Percentiles rank a stretch among this genome's conserved stretches.
These are phyloP conservation scores for Haplographium delicatum DNA, from an alignment of 495 filamentous ascomycete species.

Conservation along the genomic window DNA sequence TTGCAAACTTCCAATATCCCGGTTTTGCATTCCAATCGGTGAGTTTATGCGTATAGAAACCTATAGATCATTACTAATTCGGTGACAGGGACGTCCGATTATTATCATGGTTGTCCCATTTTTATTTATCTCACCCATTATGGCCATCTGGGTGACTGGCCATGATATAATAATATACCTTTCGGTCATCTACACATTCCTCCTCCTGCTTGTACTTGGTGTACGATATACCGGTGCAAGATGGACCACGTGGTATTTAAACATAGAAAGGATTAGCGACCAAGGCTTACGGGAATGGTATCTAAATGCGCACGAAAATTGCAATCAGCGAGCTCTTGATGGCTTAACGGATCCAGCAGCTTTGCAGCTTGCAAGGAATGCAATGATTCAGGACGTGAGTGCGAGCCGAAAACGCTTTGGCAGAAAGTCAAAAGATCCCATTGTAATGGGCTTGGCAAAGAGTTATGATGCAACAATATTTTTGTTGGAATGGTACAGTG, in stretches of 20 bases:
- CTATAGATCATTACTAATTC: too few relatives aligned
- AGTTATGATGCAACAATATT: conserved; percentile 54
- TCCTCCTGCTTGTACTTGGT: conserved; percentile 36
- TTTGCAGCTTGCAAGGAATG: conserved; percentile 40
- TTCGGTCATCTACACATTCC: conserved; percentile 39
- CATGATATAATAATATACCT: conserved; percentile 43
- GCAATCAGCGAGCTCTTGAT: conserved; percentile 26
- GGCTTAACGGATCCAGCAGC: neutral
- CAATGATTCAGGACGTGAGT: neutral
- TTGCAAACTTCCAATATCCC: conserved; percentile 54
- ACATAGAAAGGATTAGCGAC: conserved; percentile 38
- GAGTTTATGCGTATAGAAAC: neutral
- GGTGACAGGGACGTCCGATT: conserved; percentile 3
- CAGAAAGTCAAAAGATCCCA: conserved; percentile 33
- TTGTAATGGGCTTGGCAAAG: conserved; percentile 43
- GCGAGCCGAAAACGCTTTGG: conserved; percentile 35
- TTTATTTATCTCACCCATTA: conserved; percentile 40
- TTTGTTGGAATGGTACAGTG: conserved; percentile 55
- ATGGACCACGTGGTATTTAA: conserved; percentile 47
- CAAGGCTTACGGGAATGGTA: conserved; percentile 45
- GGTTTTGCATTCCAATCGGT: conserved; percentile 47
- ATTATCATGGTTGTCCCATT: conserved; percentile 37
- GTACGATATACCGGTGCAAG: conserved; percentile 36
- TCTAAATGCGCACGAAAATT: conserved; percentile 33
- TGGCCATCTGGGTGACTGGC: conserved; percentile 36